These are phyloP conservation scores for Claviceps sp. DNA, from an alignment of 2,329 filamentous ascomycete species.

Conservation along the genomic window DNA sequence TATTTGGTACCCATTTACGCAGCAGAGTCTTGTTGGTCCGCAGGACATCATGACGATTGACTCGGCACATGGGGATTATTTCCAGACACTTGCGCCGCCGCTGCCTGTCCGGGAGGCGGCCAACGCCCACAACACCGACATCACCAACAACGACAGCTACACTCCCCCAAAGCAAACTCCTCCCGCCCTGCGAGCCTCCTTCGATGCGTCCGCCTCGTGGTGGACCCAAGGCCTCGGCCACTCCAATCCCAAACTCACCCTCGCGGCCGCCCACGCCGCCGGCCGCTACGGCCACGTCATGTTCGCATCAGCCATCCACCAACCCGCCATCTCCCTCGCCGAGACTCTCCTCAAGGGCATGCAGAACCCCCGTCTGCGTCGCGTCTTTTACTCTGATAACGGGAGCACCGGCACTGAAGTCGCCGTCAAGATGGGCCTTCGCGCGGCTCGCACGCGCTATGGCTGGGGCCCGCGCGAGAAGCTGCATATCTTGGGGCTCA, in stretches of 20 bases:
- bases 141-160: neutral
- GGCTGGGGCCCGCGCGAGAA: conserved; percentile 45
- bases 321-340: conserved; percentile 59
- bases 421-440: conserved; percentile 71
- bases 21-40: conserved; percentile 51
- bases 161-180: too few species aligned
- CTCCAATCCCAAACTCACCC: conserved; percentile 55
- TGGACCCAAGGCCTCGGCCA: conserved; percentile 85
- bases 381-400: conserved; percentile 76
- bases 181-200: conserved; percentile 36
- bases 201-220: conserved; percentile 80
- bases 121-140: neutral
- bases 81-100: conserved; percentile 39
- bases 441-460: conserved; percentile 54
- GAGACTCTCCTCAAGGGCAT: conserved; percentile 47
- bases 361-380: conserved; percentile 49
- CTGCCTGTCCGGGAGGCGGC: neutral
- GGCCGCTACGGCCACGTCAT: conserved; percentile 80
- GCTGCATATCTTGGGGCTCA: conserved; percentile 59
- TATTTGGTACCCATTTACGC: conserved; percentile 84
- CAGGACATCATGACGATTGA: conserved; percentile 62
- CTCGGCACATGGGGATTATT: conserved; percentile 66
- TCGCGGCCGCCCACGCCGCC: conserved; percentile 68
- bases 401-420: conserved; percentile 75
- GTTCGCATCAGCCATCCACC: conserved; percentile 70